A percentile compares a stretch with the other conserved stretches of the same genome.
Conservation (phyloP, 495 filamentous ascomycete species). For the Hypoxylon lienhwacheense region DNA sequence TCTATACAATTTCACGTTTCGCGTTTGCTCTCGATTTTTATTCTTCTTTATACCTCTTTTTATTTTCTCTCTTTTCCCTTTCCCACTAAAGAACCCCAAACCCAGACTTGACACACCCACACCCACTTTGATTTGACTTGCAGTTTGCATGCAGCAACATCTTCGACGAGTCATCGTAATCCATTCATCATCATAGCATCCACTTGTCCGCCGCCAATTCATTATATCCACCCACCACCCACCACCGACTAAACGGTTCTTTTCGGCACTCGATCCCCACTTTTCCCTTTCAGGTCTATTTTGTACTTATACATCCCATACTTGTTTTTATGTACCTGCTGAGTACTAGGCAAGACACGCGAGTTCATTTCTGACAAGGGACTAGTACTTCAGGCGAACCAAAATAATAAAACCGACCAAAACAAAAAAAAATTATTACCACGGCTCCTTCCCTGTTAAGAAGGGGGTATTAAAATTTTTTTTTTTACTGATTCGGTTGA, state of each 20-base stretch:
- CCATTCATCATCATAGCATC: conserved; percentile 43
- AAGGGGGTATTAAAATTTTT: conserved; percentile 20
- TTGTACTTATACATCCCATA: conserved; percentile 33
- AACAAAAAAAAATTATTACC: conserved; percentile 28
- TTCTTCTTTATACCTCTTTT: conserved; percentile 23
- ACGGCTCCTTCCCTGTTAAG: conserved; percentile 42
- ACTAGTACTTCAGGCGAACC: conserved; percentile 33
- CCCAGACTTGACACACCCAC: conserved; percentile 35
- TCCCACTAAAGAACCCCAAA: conserved; percentile 24
- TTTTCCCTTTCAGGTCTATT: conserved; percentile 35
- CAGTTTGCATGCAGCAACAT: conserved; percentile 42
- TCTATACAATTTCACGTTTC: conserved; percentile 27
- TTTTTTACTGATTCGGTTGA: conserved; percentile 32
- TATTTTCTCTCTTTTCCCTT: conserved; percentile 11
- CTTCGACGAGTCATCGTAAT: conserved; percentile 43
- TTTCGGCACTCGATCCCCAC: conserved; percentile 42
- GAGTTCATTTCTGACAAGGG: conserved; percentile 36
- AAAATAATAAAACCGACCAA: conserved; percentile 33
- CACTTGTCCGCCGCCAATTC: conserved; percentile 54
- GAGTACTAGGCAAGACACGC: conserved; percentile 33
- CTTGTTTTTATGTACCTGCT: too few species aligned
- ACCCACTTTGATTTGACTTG: conserved; percentile 42
- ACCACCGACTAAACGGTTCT: conserved; percentile 37
- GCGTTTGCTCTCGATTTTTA: conserved; percentile 19
- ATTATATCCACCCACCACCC: conserved; percentile 38